phyloP scores from a whole-genome alignment of 148 eudicot genomes.

The Heliosperma pusillum region DNA sequence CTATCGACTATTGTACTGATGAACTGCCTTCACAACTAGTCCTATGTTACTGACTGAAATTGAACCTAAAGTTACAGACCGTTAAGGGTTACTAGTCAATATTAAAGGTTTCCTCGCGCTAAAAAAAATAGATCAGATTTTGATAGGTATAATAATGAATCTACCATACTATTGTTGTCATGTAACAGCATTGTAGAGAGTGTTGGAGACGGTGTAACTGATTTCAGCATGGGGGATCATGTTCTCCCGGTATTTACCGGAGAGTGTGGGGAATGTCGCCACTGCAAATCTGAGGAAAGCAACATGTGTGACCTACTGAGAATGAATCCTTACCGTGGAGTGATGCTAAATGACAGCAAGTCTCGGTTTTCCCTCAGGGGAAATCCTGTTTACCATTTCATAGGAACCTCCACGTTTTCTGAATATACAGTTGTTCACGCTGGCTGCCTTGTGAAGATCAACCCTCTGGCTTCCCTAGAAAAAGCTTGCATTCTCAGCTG shows the following conservation, averaged over 20 bases:
- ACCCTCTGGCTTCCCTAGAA: slow-evolving; percentile 35
- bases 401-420: slow-evolving; percentile 40
- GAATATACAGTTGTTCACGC: slow-evolving; percentile 42
- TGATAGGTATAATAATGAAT: neutral
- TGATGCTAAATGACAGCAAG: slow-evolving; percentile 38
- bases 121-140: too few relatives aligned
- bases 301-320: slow-evolving; percentile 41
- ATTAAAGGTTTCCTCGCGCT: too few relatives aligned
- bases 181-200: slow-evolving; percentile 36
- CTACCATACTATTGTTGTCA: neutral
- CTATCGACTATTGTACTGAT: neutral
- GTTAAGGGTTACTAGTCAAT: too few relatives aligned
- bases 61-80: neutral
- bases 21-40: neutral
- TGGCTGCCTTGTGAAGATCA: slow-evolving; percentile 43
- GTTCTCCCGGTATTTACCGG: slow-evolving; percentile 50
- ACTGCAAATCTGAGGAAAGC: slow-evolving; percentile 46
- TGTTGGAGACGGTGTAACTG: slow-evolving; percentile 40
- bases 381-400: slow-evolving; percentile 37
- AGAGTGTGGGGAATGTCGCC: slow-evolving; percentile 42
- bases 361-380: slow-evolving; percentile 39
- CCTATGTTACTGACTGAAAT: neutral
- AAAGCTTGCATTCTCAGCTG: slow-evolving; percentile 43
- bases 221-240: slow-evolving; percentile 38
- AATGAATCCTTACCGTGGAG: slow-evolving; percentile 37